A percentile compares a stretch with the other conserved stretches of the same genome.
Evolutionary conservation across 768 basidiomycete species (phyloP).

Genomic region (Pleurotus tuoliensis): DNA sequence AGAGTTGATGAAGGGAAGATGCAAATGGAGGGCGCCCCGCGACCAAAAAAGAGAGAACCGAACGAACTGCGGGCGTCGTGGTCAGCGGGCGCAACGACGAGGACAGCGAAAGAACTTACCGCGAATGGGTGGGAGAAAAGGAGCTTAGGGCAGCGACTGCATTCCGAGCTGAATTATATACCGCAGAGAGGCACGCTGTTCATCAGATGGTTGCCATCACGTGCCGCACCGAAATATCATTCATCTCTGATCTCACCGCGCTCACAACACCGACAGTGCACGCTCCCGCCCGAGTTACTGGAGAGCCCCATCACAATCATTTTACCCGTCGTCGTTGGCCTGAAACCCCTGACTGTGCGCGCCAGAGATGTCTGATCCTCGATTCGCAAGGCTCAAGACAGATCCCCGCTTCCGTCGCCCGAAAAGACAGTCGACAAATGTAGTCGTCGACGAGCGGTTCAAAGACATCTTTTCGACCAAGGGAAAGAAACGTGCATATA

Average conservation of each 20-base stretch:
- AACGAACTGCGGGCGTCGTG: conserved; percentile 12
- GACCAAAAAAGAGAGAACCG: conserved; percentile 24
- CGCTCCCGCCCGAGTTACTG: conserved; percentile 13
- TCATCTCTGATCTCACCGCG: too few species aligned
- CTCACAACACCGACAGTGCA: too few species aligned
- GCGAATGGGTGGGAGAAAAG: conserved; percentile 12
- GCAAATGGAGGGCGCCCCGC: conserved; percentile 20
- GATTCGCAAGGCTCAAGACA: conserved; percentile 81
- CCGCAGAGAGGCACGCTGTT: conserved; percentile 2
- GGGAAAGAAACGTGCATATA: conserved; percentile 22
- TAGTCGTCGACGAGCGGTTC: conserved; percentile 91
- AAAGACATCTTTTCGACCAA: conserved; percentile 64
- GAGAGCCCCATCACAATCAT: not conserved
- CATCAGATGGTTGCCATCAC: too few species aligned
- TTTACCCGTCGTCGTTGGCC: not conserved
- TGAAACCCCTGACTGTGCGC: too few species aligned
- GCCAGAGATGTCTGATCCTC: conserved; percentile 66
- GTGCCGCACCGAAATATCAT: too few species aligned
- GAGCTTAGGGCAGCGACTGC: not conserved
- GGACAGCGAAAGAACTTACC: conserved; percentile 4
- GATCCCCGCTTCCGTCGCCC: conserved; percentile 92
- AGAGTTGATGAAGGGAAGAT: conserved; percentile 7
- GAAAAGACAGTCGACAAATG: conserved; percentile 74
- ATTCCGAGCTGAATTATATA: conserved; percentile 10
- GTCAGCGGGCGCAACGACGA: not conserved